phyloP scores from a whole-genome alignment of 345 rosid species.

The Eucalyptus polyanthemos region DNA sequence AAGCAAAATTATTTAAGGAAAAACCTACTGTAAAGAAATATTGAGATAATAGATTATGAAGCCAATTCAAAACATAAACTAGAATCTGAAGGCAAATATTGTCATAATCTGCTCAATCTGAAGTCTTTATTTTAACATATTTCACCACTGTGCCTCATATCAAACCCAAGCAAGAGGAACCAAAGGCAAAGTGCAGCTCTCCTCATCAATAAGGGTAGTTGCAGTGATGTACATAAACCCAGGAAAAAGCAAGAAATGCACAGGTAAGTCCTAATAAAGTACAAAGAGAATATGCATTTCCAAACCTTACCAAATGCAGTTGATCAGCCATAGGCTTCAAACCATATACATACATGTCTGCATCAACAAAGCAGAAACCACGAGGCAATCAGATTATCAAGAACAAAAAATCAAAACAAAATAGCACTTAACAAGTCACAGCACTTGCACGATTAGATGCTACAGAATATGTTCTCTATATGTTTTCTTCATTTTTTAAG shows the following conservation, averaged over 20 bases:
- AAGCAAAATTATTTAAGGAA: background rate
- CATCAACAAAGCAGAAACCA: background rate
- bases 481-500: background rate
- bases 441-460: background rate
- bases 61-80: background rate
- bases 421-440: background rate
- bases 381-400: background rate
- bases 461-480: background rate
- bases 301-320: constrained; percentile 40
- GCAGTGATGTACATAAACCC: background rate
- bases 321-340: constrained; percentile 52
- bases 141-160: background rate
- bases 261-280: background rate
- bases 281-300: background rate
- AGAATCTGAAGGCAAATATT: background rate
- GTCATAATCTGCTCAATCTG: background rate
- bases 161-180: background rate
- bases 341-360: constrained; percentile 66
- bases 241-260: background rate
- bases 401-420: background rate
- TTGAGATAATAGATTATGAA: background rate
- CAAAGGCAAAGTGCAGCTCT: background rate
- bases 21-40: background rate
- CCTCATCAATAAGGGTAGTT: background rate
- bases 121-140: background rate